Evolutionary conservation across 495 filamentous ascomycete species (phyloP).

Genomic region (Melanomma pulvis-pyrius): DNA sequence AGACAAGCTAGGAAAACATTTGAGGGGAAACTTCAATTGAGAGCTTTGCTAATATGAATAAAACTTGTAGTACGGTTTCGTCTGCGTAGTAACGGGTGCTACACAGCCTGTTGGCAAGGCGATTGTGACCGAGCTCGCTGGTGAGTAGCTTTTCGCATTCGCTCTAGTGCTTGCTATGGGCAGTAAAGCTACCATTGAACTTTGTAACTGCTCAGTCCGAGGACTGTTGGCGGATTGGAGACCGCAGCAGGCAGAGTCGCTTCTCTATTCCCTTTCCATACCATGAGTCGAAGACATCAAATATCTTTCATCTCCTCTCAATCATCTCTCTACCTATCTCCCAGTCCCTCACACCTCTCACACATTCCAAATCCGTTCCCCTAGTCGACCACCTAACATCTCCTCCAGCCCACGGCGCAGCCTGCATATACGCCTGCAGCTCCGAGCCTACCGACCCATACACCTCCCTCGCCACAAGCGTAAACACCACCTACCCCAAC

Average conservation of each 20-base stretch:
- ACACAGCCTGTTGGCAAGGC: conserved; percentile 61
- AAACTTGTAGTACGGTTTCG: conserved; percentile 57
- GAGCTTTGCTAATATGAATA: not conserved
- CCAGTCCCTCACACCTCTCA: not conserved
- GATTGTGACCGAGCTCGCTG: conserved; percentile 60
- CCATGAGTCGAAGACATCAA: not conserved
- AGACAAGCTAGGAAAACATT: not conserved
- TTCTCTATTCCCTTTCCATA: not conserved
- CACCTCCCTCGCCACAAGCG: conserved; percentile 41
- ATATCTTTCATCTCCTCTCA: not conserved
- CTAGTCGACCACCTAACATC: not conserved
- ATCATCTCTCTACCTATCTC: not conserved
- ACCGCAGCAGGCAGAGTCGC: not conserved
- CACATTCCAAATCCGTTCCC: not conserved
- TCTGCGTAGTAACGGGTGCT: conserved; percentile 64
- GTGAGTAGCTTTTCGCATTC: conserved; percentile 40
- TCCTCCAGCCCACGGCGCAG: conserved; percentile 59
- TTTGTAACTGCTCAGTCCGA: not conserved
- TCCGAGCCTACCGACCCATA: conserved; percentile 38
- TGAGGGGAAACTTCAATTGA: not conserved
- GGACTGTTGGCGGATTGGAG: not conserved
- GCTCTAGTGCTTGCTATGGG: not conserved
- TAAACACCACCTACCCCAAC: conserved; percentile 51
- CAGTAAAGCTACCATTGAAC: not conserved
- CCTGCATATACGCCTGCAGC: conserved; percentile 59